A percentile compares a stretch with the other conserved stretches of the same genome.
Conservation (phyloP, 2,329 filamentous ascomycete genomes). For the Paecilomyces dactylethromorphus region DNA sequence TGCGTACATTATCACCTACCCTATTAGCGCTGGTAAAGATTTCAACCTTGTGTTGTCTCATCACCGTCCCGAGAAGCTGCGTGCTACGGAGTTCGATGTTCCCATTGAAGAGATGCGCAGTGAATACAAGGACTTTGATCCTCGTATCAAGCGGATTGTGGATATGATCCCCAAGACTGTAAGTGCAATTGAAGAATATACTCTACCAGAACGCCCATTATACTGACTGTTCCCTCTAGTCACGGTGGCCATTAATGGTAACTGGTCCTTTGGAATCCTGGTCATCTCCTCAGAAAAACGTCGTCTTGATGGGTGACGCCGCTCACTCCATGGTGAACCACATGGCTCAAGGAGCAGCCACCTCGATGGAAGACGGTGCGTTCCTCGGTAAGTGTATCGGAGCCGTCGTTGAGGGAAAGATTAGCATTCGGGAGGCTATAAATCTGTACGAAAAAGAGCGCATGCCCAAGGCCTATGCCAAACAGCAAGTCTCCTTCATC, state of each 20-base stretch:
- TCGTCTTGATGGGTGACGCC: constrained; percentile 41
- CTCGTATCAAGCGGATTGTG: constrained; percentile 35
- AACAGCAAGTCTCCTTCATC: constrained; percentile 37
- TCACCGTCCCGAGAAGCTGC: constrained; percentile 29
- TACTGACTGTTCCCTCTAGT: constrained; percentile 3
- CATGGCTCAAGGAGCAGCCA: constrained; percentile 41
- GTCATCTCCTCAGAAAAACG: constrained; percentile 35
- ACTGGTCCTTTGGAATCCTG: constrained; percentile 36
- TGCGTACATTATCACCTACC: constrained; percentile 42
- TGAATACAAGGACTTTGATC: constrained; percentile 41
- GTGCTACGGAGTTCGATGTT: constrained; percentile 29
- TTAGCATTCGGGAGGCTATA: constrained; percentile 29
- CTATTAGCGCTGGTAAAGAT: constrained; percentile 36
- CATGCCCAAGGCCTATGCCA: constrained; percentile 37
- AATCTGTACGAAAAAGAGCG: constrained; percentile 34
- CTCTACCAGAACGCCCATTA: neutral
- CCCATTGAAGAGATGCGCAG: constrained; percentile 37
- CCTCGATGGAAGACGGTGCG: constrained; percentile 39
- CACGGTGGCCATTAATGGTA: constrained; percentile 39
- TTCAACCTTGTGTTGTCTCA: constrained; percentile 44
- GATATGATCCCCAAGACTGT: constrained; percentile 32
- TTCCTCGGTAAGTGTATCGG: constrained; percentile 33
- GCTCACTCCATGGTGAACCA: constrained; percentile 39
- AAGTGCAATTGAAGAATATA: constrained; percentile 2
- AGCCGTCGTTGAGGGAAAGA: constrained; percentile 25